A percentile compares a stretch with the other conserved stretches of the same genome.
These are phyloP conservation scores for Penicillium salamii DNA, from an alignment of 495 filamentous ascomycete species.

Conservation along the genomic window DNA sequence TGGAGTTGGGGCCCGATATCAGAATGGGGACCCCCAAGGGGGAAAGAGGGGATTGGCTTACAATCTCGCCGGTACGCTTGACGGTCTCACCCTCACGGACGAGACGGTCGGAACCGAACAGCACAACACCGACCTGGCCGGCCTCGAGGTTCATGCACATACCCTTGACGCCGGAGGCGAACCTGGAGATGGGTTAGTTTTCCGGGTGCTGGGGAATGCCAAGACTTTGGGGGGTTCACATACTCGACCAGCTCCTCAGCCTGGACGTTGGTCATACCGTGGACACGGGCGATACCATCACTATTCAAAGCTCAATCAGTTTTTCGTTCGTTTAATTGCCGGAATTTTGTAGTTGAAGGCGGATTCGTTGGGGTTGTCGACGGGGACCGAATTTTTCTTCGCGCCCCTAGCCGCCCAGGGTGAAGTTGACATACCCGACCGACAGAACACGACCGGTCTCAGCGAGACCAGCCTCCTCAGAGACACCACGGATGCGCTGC, in stretches of 20 bases:
- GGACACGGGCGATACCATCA: slow-evolving; percentile 99
- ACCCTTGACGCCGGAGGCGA: slow-evolving; percentile 98
- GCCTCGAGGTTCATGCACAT: slow-evolving; percentile 99
- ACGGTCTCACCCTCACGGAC: slow-evolving; percentile 99
- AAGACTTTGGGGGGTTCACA: slow-evolving; percentile 43
- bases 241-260: slow-evolving; percentile 99
- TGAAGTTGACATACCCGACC: slow-evolving; percentile 77
- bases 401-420: slow-evolving; percentile 17
- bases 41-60: slow-evolving; percentile 54
- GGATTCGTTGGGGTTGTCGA: slow-evolving; percentile 28
- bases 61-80: slow-evolving; percentile 99
- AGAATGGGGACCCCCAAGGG: slow-evolving; percentile 2
- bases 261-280: slow-evolving; percentile 99
- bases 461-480: slow-evolving; percentile 92
- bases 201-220: slow-evolving; percentile 14
- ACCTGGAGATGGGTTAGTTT: slow-evolving; percentile 61
- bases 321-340: slow-evolving; percentile 9
- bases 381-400: slow-evolving; percentile 37
- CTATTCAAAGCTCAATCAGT: slow-evolving; percentile 47
- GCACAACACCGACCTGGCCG: slow-evolving; percentile 99
- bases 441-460: slow-evolving; percentile 99
- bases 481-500: slow-evolving; percentile 95
- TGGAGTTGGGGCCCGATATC: slow-evolving; percentile 8
- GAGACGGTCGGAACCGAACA: slow-evolving; percentile 99
- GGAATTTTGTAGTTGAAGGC: slow-evolving; percentile 14